Conservation (phyloP, 345 rosid genomes). For the Euphorbia peplus region DNA sequence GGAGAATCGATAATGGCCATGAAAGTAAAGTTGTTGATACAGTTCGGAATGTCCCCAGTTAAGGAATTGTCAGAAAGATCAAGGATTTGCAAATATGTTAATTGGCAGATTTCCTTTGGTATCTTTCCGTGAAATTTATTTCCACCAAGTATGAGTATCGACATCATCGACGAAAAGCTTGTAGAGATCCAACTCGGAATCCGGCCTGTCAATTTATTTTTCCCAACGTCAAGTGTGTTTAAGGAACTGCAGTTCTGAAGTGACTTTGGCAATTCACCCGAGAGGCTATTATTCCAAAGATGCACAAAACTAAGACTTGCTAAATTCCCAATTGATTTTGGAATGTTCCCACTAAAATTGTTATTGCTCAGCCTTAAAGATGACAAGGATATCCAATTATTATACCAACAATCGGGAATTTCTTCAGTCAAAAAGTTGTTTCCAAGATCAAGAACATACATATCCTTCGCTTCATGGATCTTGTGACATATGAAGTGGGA, state of each 20-base stretch:
- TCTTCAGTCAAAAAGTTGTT: conserved; percentile 2
- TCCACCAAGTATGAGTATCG: conserved; percentile 7
- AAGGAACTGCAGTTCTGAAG: neutral
- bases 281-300: conserved; percentile 4
- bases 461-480: neutral
- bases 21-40: conserved; percentile 4
- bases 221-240: neutral
- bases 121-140: conserved; percentile 10
- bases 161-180: neutral
- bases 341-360: conserved; percentile 8
- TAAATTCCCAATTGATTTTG: conserved; percentile 11
- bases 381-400: conserved; percentile 1
- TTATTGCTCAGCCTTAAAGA: neutral
- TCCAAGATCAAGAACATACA: neutral
- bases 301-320: neutral
- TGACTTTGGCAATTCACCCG: conserved; percentile 10
- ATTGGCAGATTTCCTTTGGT: neutral
- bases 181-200: conserved; percentile 7
- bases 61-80: conserved; percentile 14
- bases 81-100: conserved; percentile 1
- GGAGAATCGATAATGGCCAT: neutral
- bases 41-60: neutral
- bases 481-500: neutral
- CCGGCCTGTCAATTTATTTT: conserved; percentile 2
- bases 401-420: conserved; percentile 19